Percentiles rank a stretch among this genome's conserved stretches.
Conservation (phyloP, 352 stramenopile genomes). For the Globisporangium spiculum region DNA sequence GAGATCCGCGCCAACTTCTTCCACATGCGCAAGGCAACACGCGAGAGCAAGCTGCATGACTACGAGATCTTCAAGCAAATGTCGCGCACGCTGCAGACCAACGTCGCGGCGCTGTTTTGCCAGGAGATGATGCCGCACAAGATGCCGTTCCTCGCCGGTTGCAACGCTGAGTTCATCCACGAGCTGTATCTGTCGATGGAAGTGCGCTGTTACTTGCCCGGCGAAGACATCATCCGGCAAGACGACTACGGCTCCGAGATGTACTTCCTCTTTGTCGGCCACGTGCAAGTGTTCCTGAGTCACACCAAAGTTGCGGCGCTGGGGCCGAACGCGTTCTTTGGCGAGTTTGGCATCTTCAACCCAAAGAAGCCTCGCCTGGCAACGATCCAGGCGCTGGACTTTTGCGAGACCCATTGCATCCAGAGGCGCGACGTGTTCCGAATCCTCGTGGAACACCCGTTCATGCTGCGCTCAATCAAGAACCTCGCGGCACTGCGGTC, state of each 20-base stretch:
- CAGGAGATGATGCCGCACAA: constrained; percentile 64
- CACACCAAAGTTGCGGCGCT: constrained; percentile 60
- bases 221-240: constrained; percentile 76
- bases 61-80: constrained; percentile 64
- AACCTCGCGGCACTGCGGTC: constrained; percentile 50
- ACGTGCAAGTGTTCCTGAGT: constrained; percentile 71
- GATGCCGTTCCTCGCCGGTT: constrained; percentile 71
- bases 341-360: constrained; percentile 80
- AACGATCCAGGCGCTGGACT: constrained; percentile 76
- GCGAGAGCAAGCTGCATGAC: constrained; percentile 68
- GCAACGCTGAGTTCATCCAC: constrained; percentile 77
- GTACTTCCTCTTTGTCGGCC: constrained; percentile 77
- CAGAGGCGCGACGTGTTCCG: constrained; percentile 45
- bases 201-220: constrained; percentile 67
- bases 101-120: constrained; percentile 71
- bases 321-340: constrained; percentile 72
- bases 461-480: constrained; percentile 55
- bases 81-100: constrained; percentile 65
- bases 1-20: constrained; percentile 81
- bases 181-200: constrained; percentile 76
- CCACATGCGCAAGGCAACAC: constrained; percentile 69
- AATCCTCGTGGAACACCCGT: constrained; percentile 50
- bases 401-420: constrained; percentile 75
- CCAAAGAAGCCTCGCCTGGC: constrained; percentile 58
- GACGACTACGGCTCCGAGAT: constrained; percentile 82